Conservation (phyloP, 768 basidiomycete genomes). For the Amanita polypyramis region DNA sequence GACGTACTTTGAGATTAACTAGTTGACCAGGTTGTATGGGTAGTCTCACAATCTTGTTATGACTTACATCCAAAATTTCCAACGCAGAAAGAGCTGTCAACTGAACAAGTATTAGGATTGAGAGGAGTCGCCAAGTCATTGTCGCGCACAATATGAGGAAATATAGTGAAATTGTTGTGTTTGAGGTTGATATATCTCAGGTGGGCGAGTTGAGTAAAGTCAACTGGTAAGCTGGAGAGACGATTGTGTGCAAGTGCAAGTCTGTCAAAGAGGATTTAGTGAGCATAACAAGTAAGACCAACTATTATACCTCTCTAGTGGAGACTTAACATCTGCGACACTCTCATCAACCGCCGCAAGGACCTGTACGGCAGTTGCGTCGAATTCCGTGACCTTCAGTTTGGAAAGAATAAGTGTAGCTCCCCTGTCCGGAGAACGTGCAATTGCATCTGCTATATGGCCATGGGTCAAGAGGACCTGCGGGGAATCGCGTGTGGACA, state of each 20-base stretch:
- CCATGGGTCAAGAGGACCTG: constrained; percentile 36
- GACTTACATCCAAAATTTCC: constrained; percentile 90
- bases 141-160: constrained; percentile 77
- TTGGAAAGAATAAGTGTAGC: constrained; percentile 80
- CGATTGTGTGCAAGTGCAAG: constrained; percentile 84
- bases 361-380: constrained; percentile 62
- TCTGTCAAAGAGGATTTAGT: constrained; percentile 27
- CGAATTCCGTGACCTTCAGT: constrained; percentile 66
- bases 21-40: constrained; percentile 77
- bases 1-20: constrained; percentile 56
- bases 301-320: constrained; percentile 47
- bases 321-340: constrained; percentile 36
- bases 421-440: constrained; percentile 63
- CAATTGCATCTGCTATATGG: constrained; percentile 58
- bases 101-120: constrained; percentile 27
- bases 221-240: constrained; percentile 63
- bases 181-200: constrained; percentile 83
- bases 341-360: constrained; percentile 53
- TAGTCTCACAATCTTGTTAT: constrained; percentile 78
- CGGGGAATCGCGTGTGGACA: constrained; percentile 11
- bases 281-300: not conserved
- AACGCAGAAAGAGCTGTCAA: constrained; percentile 76
- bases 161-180: constrained; percentile 69
- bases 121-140: constrained; percentile 2
- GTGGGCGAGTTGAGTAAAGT: constrained; percentile 61